phyloP scores from a whole-genome alignment of 2,329 filamentous ascomycete species.

The Scorias spongiosa region DNA sequence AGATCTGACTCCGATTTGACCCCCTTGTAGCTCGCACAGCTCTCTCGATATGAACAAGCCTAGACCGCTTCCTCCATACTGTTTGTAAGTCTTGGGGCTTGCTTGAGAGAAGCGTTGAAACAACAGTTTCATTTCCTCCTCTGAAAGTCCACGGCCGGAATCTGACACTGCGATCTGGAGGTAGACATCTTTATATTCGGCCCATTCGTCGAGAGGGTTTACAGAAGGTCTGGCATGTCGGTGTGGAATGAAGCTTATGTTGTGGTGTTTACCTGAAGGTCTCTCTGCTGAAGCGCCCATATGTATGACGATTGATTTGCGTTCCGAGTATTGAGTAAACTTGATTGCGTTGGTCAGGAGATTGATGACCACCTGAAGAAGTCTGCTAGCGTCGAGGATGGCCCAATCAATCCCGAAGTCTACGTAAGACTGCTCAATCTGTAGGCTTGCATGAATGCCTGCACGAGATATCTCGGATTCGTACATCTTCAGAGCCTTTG shows the following conservation, averaged over 20 bases:
- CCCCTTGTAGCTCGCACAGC: constrained; percentile 52
- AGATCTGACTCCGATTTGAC: constrained; percentile 49
- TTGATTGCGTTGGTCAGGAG: constrained; percentile 34
- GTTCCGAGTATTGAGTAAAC: constrained; percentile 25
- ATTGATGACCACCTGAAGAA: constrained; percentile 29
- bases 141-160: constrained; percentile 21
- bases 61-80: constrained; percentile 53
- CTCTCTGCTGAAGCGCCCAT: constrained; percentile 21
- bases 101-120: constrained; percentile 57
- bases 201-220: constrained; percentile 17
- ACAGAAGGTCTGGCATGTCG: constrained; percentile 10
- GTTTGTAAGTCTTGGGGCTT: constrained; percentile 47
- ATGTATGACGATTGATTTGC: constrained; percentile 23
- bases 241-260: constrained; percentile 19
- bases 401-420: constrained; percentile 24
- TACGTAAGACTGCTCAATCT: constrained; percentile 23
- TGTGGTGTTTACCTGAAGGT: constrained; percentile 19
- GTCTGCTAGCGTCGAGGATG: constrained; percentile 26
- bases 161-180: constrained; percentile 21
- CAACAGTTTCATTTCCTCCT: constrained; percentile 28
- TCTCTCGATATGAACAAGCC: constrained; percentile 55
- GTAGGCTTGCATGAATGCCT: constrained; percentile 16
- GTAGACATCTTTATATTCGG: constrained; percentile 22
- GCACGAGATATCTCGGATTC: constrained; percentile 23
- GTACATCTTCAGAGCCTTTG: constrained; percentile 23